Conservation (phyloP, 495 filamentous ascomycete species). For the Amorphotheca resinae region DNA sequence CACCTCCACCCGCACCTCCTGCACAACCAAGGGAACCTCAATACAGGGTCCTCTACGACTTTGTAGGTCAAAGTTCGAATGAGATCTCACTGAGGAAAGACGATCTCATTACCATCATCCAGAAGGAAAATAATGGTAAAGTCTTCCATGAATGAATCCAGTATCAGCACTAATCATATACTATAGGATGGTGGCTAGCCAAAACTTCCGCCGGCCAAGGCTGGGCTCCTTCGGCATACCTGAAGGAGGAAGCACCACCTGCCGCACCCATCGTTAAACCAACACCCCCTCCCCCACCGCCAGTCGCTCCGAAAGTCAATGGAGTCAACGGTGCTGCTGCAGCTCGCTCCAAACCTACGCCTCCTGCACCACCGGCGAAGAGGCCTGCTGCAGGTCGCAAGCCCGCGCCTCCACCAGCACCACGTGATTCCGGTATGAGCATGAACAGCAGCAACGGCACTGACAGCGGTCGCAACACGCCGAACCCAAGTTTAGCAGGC, state of each 20-base stretch:
- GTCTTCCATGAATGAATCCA: slow-evolving; percentile 7
- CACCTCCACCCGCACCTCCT: slow-evolving; percentile 54
- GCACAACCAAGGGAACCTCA: slow-evolving; percentile 59
- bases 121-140: slow-evolving; percentile 86
- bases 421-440: slow-evolving; percentile 61
- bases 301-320: slow-evolving; percentile 34
- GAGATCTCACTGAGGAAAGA: slow-evolving; percentile 67
- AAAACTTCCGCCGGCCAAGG: slow-evolving; percentile 62
- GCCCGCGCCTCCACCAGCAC: slow-evolving; percentile 47
- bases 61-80: slow-evolving; percentile 61
- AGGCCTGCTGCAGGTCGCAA: slow-evolving; percentile 64
- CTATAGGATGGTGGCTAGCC: slow-evolving; percentile 85
- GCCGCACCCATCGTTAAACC: slow-evolving; percentile 39
- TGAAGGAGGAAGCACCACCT: slow-evolving; percentile 61
- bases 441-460: slow-evolving; percentile 57
- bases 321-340: slow-evolving; percentile 41
- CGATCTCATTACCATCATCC: slow-evolving; percentile 71
- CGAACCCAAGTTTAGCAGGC: slow-evolving; percentile 60
- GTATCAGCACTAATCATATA: slow-evolving; percentile 18
- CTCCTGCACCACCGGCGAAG: slow-evolving; percentile 78
- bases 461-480: slow-evolving; percentile 55
- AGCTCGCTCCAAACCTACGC: slow-evolving; percentile 50
- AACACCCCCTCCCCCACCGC: slow-evolving; percentile 39
- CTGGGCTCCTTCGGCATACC: slow-evolving; percentile 88
- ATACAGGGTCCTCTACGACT: slow-evolving; percentile 79